Conservation (phyloP, 2,329 filamentous ascomycete genomes). For the Colletotrichum neosansevieriae region DNA sequence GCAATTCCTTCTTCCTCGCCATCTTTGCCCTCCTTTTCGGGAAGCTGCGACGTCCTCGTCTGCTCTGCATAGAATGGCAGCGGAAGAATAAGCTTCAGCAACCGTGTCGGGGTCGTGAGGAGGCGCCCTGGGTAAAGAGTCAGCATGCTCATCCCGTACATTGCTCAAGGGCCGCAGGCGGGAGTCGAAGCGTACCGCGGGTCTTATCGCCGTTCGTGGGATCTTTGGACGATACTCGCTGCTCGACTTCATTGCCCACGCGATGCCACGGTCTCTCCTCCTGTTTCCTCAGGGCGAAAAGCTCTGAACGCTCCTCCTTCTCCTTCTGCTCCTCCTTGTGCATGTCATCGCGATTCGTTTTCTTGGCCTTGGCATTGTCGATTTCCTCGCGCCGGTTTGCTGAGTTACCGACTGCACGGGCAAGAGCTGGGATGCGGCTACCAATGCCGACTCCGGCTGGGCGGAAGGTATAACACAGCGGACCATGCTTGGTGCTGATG, state of each 20-base stretch:
- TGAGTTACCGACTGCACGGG: conserved; percentile 19
- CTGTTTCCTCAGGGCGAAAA: conserved; percentile 65
- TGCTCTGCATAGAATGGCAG: conserved; percentile 58
- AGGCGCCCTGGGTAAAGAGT: conserved; percentile 70
- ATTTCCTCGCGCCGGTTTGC: not conserved
- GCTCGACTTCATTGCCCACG: conserved; percentile 65
- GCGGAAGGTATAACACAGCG: conserved; percentile 36
- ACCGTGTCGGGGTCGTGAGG: conserved; percentile 81
- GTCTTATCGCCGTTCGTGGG: conserved; percentile 44
- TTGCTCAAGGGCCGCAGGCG: not conserved
- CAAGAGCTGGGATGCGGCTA: not conserved
- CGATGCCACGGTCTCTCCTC: conserved; percentile 75
- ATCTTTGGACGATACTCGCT: conserved; percentile 47
- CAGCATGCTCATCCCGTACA: not conserved
- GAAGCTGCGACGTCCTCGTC: conserved; percentile 8
- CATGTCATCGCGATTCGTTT: conserved; percentile 42
- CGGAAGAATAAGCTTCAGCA: conserved; percentile 85
- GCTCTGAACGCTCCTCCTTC: conserved; percentile 52
- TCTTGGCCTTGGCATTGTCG: conserved; percentile 46
- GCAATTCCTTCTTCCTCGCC: conserved; percentile 65
- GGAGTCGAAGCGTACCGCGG: conserved; percentile 46
- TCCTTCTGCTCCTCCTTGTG: conserved; percentile 45
- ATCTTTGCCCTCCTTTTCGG: conserved; percentile 40
- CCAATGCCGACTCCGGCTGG: conserved; percentile 36
- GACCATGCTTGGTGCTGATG: conserved; percentile 32